These are phyloP conservation scores for Diutina sp. DNA, from an alignment of 1,139 yeast species.

Conservation along the genomic window DNA sequence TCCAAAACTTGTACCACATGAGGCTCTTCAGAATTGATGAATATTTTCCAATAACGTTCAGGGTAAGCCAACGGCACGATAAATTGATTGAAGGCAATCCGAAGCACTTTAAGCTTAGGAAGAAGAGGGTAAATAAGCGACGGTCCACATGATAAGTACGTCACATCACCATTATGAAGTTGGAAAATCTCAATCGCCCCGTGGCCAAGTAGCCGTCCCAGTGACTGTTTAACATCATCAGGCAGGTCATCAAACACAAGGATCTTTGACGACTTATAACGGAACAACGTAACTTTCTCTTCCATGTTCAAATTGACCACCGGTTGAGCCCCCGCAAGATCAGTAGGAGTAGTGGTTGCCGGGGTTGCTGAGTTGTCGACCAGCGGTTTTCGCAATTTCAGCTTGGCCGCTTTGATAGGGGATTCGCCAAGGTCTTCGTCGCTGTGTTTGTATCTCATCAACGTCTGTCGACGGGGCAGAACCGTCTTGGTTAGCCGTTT, in stretches of 20 bases:
- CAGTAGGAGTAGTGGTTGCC: conserved; percentile 4
- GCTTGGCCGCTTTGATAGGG: conserved; percentile 17
- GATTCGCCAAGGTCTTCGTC: conserved; percentile 14
- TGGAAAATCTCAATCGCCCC: conserved; percentile 58
- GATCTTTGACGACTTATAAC: conserved; percentile 24
- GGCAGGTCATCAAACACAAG: conserved; percentile 30
- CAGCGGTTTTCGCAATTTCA: conserved; percentile 8
- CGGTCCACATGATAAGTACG: conserved; percentile 45
- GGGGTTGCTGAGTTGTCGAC: conserved; percentile 3
- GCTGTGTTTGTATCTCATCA: conserved; percentile 25
- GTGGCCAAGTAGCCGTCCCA: conserved; percentile 42
- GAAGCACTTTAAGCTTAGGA: conserved; percentile 44
- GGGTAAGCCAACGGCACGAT: conserved; percentile 59
- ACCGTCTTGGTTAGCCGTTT: neutral
- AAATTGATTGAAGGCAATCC: conserved; percentile 40
- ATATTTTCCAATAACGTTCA: conserved; percentile 59
- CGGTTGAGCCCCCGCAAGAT: conserved; percentile 1
- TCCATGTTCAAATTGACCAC: conserved; percentile 13
- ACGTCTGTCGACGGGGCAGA: conserved; percentile 25
- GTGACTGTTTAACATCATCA: conserved; percentile 8
- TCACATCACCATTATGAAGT: conserved; percentile 47
- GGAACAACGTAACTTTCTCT: conserved; percentile 26
- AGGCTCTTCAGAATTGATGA: conserved; percentile 25
- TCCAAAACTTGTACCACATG: conserved; percentile 23
- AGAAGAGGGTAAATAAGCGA: conserved; percentile 52